A percentile compares a stretch with the other conserved stretches of the same genome.
These are phyloP conservation scores for Rhizophora mangle DNA, from an alignment of 345 rosid genomes.

Conservation along the genomic window DNA sequence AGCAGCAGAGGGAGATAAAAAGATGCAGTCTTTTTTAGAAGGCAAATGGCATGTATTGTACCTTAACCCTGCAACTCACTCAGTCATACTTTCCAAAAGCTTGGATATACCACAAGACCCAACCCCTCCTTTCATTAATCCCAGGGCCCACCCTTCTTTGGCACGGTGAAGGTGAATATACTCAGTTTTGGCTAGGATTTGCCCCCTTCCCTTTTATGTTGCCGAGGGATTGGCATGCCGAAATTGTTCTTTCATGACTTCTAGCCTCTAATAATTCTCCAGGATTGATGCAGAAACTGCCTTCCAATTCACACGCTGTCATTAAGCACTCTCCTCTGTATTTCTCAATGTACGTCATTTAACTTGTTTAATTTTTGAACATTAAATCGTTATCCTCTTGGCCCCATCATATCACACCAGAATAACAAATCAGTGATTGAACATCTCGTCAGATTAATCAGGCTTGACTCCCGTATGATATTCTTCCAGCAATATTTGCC, in stretches of 20 bases:
- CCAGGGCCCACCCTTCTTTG: slow-evolving; percentile 27
- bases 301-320: too few species aligned
- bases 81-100: slow-evolving; percentile 53
- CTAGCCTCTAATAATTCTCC: neutral
- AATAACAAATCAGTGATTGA: too few species aligned
- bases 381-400: too few species aligned
- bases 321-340: too few species aligned
- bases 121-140: slow-evolving; percentile 41
- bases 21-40: slow-evolving; percentile 36
- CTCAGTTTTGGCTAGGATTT: slow-evolving; percentile 11
- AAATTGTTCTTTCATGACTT: neutral
- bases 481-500: too few species aligned
- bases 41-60: slow-evolving; percentile 54
- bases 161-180: slow-evolving; percentile 20
- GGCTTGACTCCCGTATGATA: too few species aligned
- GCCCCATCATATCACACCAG: too few species aligned
- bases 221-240: neutral
- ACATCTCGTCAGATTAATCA: too few species aligned
- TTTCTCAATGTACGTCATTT: too few species aligned
- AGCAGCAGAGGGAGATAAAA: slow-evolving; percentile 27
- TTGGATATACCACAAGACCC: slow-evolving; percentile 37
- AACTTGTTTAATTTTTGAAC: too few species aligned
- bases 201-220: slow-evolving; percentile 3
- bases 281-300: neutral
- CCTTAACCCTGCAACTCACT: slow-evolving; percentile 39